Percentiles rank a stretch among this genome's conserved stretches.
Conservation (phyloP, 1,284 basidiomycete genomes). For the Sporisorium graminicola region DNA sequence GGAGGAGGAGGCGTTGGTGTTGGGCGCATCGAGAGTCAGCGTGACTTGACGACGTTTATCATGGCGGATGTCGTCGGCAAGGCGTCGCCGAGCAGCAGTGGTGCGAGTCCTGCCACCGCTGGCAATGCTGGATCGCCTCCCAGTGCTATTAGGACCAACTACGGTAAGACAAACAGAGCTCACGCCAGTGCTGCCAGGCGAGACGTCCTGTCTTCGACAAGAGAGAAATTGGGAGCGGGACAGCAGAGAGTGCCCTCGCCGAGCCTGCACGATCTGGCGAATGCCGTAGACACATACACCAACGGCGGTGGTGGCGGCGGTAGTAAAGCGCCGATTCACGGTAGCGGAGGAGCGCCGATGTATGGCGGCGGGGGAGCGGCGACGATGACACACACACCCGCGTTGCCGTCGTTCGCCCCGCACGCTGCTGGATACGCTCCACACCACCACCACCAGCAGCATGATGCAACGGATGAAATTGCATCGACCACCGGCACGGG, state of each 20-base stretch:
- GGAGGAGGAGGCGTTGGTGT: neutral
- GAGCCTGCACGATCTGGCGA: conserved; percentile 33
- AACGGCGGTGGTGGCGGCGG: neutral
- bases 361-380: too few relatives aligned
- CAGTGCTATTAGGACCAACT: too few relatives aligned
- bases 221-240: neutral
- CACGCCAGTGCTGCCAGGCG: neutral
- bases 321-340: neutral
- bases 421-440: neutral
- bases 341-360: neutral
- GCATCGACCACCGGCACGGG: neutral
- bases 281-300: conserved; percentile 27
- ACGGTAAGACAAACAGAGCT: too few relatives aligned
- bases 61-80: conserved; percentile 11
- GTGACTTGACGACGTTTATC: conserved; percentile 31
- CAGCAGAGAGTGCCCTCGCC: conserved; percentile 16
- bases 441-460: conserved; percentile 1
- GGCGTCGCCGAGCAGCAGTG: conserved; percentile 8
- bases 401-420: conserved; percentile 5
- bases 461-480: neutral
- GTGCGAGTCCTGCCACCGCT: neutral
- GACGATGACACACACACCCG: neutral
- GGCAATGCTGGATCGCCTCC: neutral
- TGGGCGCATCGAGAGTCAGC: conserved; percentile 22
- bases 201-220: neutral